Evolutionary conservation across 805 yeast species (phyloP).

Genomic region (Metschnikowia vanudenii): DNA sequence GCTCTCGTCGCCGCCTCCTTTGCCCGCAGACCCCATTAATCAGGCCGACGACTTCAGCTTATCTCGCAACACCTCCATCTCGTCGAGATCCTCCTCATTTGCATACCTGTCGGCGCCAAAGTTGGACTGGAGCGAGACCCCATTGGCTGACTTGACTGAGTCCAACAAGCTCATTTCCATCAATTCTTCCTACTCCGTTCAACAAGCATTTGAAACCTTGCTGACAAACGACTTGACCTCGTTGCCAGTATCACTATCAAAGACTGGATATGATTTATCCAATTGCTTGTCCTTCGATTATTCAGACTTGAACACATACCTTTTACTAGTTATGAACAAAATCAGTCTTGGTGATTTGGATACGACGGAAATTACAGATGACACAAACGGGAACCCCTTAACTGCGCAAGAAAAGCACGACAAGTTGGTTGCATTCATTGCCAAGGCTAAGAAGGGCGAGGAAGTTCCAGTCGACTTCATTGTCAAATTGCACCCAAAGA

Average conservation of each 20-base stretch:
- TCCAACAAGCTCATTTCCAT: conserved; percentile 72
- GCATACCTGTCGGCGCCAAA: conserved; percentile 12
- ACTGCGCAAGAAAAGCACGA: conserved; percentile 34
- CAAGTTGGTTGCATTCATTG: conserved; percentile 42
- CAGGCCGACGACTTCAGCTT: conserved; percentile 38
- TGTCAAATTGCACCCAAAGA: conserved; percentile 78
- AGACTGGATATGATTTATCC: conserved; percentile 42
- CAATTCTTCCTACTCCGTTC: conserved; percentile 68
- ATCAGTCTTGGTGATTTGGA: conserved; percentile 39
- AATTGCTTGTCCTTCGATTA: conserved; percentile 87
- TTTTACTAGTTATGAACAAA: conserved; percentile 80
- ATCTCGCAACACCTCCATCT: conserved; percentile 33
- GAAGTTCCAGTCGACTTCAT: conserved; percentile 92
- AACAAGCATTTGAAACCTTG: conserved; percentile 81
- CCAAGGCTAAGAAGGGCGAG: conserved; percentile 78
- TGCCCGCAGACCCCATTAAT: conserved; percentile 32
- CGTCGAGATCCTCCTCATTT: conserved; percentile 17
- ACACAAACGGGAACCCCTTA: conserved; percentile 19
- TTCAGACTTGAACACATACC: conserved; percentile 83
- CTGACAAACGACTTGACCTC: conserved; percentile 74
- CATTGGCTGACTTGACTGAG: conserved; percentile 72
- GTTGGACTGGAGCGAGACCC: conserved; percentile 71
- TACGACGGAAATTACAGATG: conserved; percentile 27
- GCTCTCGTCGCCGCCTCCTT: conserved; percentile 73
- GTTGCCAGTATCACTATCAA: conserved; percentile 60